A percentile compares a stretch with the other conserved stretches of the same genome.
phyloP scores from a whole-genome alignment of 805 yeast genomes.

The Lipomyces japonicus region DNA sequence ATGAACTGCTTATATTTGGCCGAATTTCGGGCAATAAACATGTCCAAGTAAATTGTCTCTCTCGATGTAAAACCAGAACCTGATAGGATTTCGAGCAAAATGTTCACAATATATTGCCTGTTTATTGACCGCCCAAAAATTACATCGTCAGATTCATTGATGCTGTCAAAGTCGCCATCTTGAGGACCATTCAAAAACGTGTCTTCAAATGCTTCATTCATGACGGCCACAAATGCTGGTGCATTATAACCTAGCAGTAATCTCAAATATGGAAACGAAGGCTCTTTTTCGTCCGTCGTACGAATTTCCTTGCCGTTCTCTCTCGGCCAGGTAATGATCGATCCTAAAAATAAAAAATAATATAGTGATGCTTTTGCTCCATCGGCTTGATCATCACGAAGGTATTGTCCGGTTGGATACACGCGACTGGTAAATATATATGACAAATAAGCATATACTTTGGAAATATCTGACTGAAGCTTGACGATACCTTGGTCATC shows the following conservation, averaged over 20 bases:
- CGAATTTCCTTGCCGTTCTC: slow-evolving; percentile 39
- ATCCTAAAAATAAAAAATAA: slow-evolving; percentile 56
- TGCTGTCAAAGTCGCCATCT: slow-evolving; percentile 35
- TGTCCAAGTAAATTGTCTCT: slow-evolving; percentile 44
- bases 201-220: slow-evolving; percentile 85
- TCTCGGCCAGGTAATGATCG: slow-evolving; percentile 45
- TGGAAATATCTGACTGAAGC: slow-evolving; percentile 26
- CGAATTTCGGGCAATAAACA: slow-evolving; percentile 74
- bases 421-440: slow-evolving; percentile 71
- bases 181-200: slow-evolving; percentile 60
- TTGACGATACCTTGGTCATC: slow-evolving; percentile 9
- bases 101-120: slow-evolving; percentile 75
- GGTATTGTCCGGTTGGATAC: slow-evolving; percentile 64
- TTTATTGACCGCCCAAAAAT: slow-evolving; percentile 43
- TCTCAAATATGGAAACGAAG: slow-evolving; percentile 68
- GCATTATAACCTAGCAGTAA: slow-evolving; percentile 54
- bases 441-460: slow-evolving; percentile 59
- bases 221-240: slow-evolving; percentile 56
- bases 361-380: slow-evolving; percentile 53
- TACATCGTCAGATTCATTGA: slow-evolving; percentile 23
- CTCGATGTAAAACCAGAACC: slow-evolving; percentile 28
- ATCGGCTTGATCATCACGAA: slow-evolving; percentile 39
- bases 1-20: slow-evolving; percentile 85
- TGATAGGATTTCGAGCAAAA: slow-evolving; percentile 57
- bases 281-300: slow-evolving; percentile 35